Base-by-base conservation (phyloP, 1,139 yeast species). In the Debaryomycetaceae sp. region DNA sequence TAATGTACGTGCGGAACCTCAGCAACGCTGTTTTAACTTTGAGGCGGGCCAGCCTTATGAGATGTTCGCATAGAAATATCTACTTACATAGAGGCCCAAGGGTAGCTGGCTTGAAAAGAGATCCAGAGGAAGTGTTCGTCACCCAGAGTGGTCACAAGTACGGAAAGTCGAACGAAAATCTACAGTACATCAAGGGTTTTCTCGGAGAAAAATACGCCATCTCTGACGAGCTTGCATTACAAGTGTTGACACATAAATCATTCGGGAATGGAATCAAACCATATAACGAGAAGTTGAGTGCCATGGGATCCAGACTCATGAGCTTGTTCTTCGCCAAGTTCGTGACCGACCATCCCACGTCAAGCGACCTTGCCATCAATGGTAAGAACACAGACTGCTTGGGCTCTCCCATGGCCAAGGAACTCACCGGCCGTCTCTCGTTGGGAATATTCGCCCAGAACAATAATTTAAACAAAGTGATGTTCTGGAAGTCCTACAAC, bases 201-300 rank as follows among this genome's bases (percentile, higher is more conserved):
- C 67, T 85, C 39, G 52, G 60, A 31, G 64, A 63, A 17, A 65
- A 73, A 53, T 76, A 70, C 56, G 57, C 64, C 50, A 64, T 80
- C 45, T 76, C 83, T 23, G 78, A 78, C 47, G 78, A 78, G 24
- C 55, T 87, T 48, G 72, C 86, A 35, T 69, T 89, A 49, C 97
- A 91, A 67, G 82, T 87, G 34, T 70, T 90, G 57, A 90, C 97
- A 9, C 97, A 91, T 68, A 91, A 91, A 68, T 87, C 96, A 37
- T 91, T 90, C 73, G 95, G 95, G 6, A 95, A 88, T 66, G 97
- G 96, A 13, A 74, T 80, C 49, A 83, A 84, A 57, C 97, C 97
- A 17, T 88, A 85, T 65, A 91, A 91, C 65, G 96, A 89, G 60
- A 87, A 86, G 63, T 72, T 91, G 56, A 76, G 88, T 24, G 78